These are phyloP conservation scores for Crithidia bombi DNA, from an alignment of 208 protist species.

Conservation along the genomic window DNA sequence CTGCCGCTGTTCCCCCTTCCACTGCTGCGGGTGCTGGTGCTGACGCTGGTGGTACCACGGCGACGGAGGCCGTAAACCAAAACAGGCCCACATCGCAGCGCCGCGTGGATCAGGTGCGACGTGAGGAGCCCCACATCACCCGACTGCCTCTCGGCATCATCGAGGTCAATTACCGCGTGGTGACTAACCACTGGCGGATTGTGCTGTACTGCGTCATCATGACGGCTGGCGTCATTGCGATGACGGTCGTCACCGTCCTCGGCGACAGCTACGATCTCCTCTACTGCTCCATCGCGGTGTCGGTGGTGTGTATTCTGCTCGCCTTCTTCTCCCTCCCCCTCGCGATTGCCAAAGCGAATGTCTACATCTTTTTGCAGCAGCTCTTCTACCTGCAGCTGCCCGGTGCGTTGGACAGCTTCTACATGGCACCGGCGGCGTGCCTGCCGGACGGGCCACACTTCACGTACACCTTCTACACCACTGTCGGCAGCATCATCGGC, in stretches of 20 bases:
- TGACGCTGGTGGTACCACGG: too few relatives aligned
- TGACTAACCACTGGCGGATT: constrained; percentile 34
- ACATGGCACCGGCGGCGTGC: constrained; percentile 44
- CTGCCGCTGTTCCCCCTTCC: too few relatives aligned
- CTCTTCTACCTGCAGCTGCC: constrained; percentile 61
- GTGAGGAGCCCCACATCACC: constrained; percentile 13
- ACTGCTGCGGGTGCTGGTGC: too few relatives aligned
- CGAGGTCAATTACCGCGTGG: constrained; percentile 38
- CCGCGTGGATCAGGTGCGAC: constrained; percentile 9
- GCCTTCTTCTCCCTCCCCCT: constrained; percentile 42
- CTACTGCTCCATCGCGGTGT: constrained; percentile 34
- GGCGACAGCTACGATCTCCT: constrained; percentile 38
- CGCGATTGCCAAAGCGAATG: constrained; percentile 43
- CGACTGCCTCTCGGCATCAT: constrained; percentile 26
- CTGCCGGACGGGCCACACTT: constrained; percentile 66
- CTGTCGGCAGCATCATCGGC: constrained; percentile 45
- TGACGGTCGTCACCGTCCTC: constrained; percentile 41
- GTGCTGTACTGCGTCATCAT: constrained; percentile 43
- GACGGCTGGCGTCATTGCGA: constrained; percentile 37
- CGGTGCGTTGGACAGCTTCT: constrained; percentile 64
- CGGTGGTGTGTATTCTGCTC: constrained; percentile 26
- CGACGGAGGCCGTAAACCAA: background rate
- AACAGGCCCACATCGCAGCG: background rate
- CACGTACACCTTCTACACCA: constrained; percentile 64
- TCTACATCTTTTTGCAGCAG: constrained; percentile 36